Base-by-base conservation (phyloP, 2,329 filamentous ascomycete genomes). In the Claviceps humidiphila region DNA sequence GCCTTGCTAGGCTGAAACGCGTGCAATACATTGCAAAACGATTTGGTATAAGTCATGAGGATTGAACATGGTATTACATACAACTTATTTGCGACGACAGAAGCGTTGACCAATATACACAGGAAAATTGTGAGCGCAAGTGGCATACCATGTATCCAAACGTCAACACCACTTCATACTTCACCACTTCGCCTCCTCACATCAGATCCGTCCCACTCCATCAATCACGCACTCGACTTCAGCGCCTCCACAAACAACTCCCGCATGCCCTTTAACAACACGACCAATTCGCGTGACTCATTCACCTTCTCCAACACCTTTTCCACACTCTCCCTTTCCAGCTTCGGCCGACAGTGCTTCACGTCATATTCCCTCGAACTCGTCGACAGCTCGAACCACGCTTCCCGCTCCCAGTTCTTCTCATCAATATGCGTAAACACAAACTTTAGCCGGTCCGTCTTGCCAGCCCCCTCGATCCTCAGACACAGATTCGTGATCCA, bases 401-500 rank as follows among this genome's bases (percentile, higher is more conserved):
- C 89, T 71, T 97, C 90, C 54, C 82, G 78, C 60, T 90, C 87
- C 84, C 87, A 90, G 64, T 93, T 84, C 61, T 82, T 80, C 71
- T 95, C 89, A 63, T 94, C 82, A 46, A 97, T 74, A 66, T 94
- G 87, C 30, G 82, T 86, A 64, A 89, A 98, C 2, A 93, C 79
- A 66, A 98, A 95, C 68, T 91, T 91, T 59, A 98, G 74, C 26
- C 87, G 78, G 68, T 96, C 90, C 56, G 87, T 83, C 63, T 81
- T 79, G 1, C 88, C 90, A 0, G 87, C 87, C 1, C 91, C 91
- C 64, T 97, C 91, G 63, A 98, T 94, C 55, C 85, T 76, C 64
- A 97, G 68, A 54, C 91, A 90, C 54, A 98, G 73, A 64, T 91
- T 93, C 51, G 85, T 85, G 66, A 95, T 87, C 93, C 93, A 98